Conservation (phyloP, 2,329 filamentous ascomycete species). For the Thermoascus crustaceus region DNA sequence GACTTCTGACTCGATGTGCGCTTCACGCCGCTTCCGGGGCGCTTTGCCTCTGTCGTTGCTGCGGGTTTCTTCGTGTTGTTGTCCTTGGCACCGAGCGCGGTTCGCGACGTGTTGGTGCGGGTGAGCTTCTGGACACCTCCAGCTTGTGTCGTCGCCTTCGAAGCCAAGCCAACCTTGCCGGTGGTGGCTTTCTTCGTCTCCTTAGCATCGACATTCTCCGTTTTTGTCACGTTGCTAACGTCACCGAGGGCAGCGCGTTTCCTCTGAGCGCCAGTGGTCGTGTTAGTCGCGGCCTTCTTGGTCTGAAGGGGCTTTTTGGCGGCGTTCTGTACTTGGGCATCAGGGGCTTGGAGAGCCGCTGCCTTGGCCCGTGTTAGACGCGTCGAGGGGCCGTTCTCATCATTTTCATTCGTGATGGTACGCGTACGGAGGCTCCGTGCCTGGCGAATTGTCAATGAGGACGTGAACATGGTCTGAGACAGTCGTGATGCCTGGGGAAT, state of each 20-base stretch:
- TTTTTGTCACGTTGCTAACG: conserved; percentile 87
- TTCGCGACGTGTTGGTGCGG: conserved; percentile 52
- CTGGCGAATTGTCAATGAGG: conserved; percentile 43
- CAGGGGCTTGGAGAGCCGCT: conserved; percentile 51
- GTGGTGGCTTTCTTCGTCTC: conserved; percentile 66
- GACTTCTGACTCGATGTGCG: conserved; percentile 46
- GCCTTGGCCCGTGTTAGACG: conserved; percentile 91
- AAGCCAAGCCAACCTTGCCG: conserved; percentile 60
- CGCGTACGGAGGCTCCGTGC: conserved; percentile 65
- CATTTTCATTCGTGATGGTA: conserved; percentile 82
- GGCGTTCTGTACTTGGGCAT: conserved; percentile 50
- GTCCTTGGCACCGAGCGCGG: conserved; percentile 59
- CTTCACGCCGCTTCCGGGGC: conserved; percentile 70
- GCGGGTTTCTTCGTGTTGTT: conserved; percentile 51
- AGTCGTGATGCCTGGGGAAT: not conserved
- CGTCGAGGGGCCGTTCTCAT: conserved; percentile 74
- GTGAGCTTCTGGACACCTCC: conserved; percentile 72
- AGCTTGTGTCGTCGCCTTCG: conserved; percentile 68
- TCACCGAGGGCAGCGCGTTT: conserved; percentile 85
- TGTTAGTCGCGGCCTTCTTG: conserved; percentile 53
- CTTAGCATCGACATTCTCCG: conserved; percentile 46
- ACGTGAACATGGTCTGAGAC: conserved; percentile 13
- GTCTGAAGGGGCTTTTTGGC: conserved; percentile 58
- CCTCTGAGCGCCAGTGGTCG: conserved; percentile 46
- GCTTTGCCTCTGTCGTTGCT: conserved; percentile 54